A percentile compares a stretch with the other conserved stretches of the same genome.
phyloP scores from a whole-genome alignment of 2,329 filamentous ascomycete genomes.

The Hypoxylon sp. region DNA sequence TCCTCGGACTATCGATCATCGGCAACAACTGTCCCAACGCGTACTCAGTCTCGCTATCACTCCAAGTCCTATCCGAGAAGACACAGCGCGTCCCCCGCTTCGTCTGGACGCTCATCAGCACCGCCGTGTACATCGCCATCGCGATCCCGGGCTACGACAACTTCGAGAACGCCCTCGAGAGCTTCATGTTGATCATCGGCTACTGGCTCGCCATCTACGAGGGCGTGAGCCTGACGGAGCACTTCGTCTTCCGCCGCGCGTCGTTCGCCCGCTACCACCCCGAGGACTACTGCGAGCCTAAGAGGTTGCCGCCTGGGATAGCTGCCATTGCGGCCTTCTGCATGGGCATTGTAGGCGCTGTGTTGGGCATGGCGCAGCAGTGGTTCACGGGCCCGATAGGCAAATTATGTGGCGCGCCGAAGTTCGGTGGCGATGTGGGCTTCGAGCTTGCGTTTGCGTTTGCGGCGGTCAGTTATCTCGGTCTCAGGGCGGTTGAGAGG shows the following conservation, averaged over 20 bases:
- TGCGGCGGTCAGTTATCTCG: conserved; percentile 43
- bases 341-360: conserved; percentile 75
- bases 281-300: conserved; percentile 70
- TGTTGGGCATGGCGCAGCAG: conserved; percentile 77
- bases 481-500: conserved; percentile 45
- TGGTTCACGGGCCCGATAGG: conserved; percentile 80
- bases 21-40: conserved; percentile 81
- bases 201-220: conserved; percentile 85
- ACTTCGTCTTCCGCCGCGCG: conserved; percentile 76
- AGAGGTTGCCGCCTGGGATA: conserved; percentile 72
- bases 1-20: conserved; percentile 76
- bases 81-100: conserved; percentile 74
- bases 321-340: conserved; percentile 75
- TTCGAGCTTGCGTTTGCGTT: conserved; percentile 51
- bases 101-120: conserved; percentile 75
- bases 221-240: conserved; percentile 75
- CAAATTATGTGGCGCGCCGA: conserved; percentile 66
- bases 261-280: conserved; percentile 72
- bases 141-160: conserved; percentile 77
- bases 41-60: conserved; percentile 77
- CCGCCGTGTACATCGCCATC: conserved; percentile 75
- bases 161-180: conserved; percentile 75
- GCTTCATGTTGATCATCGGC: conserved; percentile 78
- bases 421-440: conserved; percentile 48
- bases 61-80: conserved; percentile 75